Evolutionary conservation across 2,329 filamentous ascomycete genomes (phyloP).

Genomic region (Colletotrichum sidae): DNA sequence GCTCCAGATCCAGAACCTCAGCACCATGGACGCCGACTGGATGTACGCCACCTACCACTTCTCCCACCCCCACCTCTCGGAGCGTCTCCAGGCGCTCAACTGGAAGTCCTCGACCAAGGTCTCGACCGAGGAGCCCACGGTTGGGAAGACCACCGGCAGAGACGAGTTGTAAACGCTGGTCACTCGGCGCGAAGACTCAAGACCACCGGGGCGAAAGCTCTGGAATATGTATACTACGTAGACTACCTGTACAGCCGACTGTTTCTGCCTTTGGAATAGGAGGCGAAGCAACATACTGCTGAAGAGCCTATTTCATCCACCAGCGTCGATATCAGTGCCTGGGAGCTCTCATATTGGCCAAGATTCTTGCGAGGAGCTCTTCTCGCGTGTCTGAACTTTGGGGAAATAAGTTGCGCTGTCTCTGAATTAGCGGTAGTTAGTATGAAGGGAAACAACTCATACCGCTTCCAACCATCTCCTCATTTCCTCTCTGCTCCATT

Average conservation of each 20-base stretch:
- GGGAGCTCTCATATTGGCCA: conserved; percentile 59
- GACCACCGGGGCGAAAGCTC: too few species aligned
- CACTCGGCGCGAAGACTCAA: neutral
- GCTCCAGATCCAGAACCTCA: conserved; percentile 97
- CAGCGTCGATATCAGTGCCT: conserved; percentile 36
- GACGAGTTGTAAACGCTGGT: conserved; percentile 74
- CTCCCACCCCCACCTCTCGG: conserved; percentile 95
- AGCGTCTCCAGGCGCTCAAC: conserved; percentile 89
- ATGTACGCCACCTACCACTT: conserved; percentile 99
- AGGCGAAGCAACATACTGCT: neutral
- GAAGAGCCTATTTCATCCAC: neutral
- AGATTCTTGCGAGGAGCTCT: conserved; percentile 58
- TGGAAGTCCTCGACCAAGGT: conserved; percentile 77
- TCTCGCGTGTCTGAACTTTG: conserved; percentile 56
- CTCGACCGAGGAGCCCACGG: conserved; percentile 54
- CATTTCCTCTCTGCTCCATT: conserved; percentile 85
- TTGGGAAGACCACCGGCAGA: conserved; percentile 78
- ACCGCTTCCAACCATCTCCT: conserved; percentile 84
- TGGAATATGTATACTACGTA: too few species aligned
- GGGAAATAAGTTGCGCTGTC: conserved; percentile 60
- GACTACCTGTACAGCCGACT: too few species aligned
- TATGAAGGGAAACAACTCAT: conserved; percentile 48
- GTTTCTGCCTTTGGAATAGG: too few species aligned
- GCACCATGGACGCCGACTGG: conserved; percentile 98
- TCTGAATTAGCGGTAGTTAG: conserved; percentile 28